Evolutionary conservation across 2,329 filamentous ascomycete genomes (phyloP).

Genomic region (Ilyonectria destructans): DNA sequence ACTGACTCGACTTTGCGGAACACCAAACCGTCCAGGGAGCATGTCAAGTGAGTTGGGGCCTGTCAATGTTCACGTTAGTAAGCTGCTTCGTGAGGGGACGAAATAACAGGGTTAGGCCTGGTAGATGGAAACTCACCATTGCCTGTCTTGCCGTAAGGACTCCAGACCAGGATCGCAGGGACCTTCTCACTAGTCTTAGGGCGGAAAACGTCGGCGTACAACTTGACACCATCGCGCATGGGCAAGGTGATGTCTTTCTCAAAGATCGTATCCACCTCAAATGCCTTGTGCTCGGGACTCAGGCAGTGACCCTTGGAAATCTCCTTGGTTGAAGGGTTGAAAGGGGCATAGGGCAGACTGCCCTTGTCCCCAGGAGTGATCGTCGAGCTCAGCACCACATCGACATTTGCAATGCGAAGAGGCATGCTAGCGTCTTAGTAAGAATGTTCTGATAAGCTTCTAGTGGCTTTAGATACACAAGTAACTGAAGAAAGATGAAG

Average conservation of each 20-base stretch:
- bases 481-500: too few relatives aligned
- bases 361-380: neutral
- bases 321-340: neutral
- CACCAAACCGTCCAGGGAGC: slow-evolving; percentile 19
- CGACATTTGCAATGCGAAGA: neutral
- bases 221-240: neutral
- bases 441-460: too few relatives aligned
- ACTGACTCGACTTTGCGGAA: slow-evolving; percentile 2
- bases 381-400: neutral
- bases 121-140: neutral
- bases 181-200: neutral
- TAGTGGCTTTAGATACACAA: too few relatives aligned
- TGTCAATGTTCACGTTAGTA: too few relatives aligned
- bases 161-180: neutral
- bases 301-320: neutral
- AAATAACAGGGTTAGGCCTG: too few relatives aligned
- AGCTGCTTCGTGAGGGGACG: too few relatives aligned
- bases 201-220: neutral
- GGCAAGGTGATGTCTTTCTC: neutral
- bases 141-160: slow-evolving; percentile 3
- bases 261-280: neutral
- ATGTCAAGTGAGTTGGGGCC: neutral
- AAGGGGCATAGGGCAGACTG: neutral
- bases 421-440: neutral
- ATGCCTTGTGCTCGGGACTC: neutral